Evolutionary conservation across 768 basidiomycete species (phyloP).

Genomic region (Myochromella boudieri): DNA sequence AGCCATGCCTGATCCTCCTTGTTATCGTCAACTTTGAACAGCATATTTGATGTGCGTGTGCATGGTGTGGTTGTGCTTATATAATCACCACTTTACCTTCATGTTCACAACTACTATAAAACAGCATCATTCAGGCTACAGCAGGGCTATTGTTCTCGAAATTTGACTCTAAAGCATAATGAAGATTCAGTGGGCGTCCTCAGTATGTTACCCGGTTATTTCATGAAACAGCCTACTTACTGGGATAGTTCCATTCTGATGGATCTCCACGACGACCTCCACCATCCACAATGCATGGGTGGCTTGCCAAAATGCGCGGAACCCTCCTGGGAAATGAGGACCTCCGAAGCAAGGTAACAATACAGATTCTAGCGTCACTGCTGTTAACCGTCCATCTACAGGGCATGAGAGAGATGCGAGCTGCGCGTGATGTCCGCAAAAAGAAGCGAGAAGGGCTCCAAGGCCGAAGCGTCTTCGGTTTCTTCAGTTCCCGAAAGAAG

Average conservation of each 20-base stretch:
- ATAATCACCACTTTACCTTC: conserved; percentile 10
- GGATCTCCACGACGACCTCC: conserved; percentile 46
- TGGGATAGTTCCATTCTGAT: conserved; percentile 39
- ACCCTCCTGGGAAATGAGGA: conserved; percentile 64
- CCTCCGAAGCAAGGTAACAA: conserved; percentile 47
- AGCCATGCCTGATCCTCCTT: too few relatives aligned
- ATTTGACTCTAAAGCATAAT: conserved; percentile 26
- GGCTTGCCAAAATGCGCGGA: conserved; percentile 78
- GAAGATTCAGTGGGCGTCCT: conserved; percentile 56
- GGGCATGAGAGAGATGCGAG: conserved; percentile 73
- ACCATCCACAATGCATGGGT: conserved; percentile 67
- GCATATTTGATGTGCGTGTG: conserved; percentile 15
- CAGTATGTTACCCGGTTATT: conserved; percentile 26
- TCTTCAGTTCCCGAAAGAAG: conserved; percentile 20
- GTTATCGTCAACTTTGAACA: too few relatives aligned
- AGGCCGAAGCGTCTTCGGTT: conserved; percentile 21
- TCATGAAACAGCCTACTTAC: background rate
- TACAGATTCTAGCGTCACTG: background rate
- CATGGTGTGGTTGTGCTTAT: conserved; percentile 16
- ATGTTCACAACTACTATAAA: conserved; percentile 11
- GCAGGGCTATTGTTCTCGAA: conserved; percentile 1
- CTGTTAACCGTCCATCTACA: conserved; percentile 23
- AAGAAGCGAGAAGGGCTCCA: conserved; percentile 18
- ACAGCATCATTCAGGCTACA: too few relatives aligned
- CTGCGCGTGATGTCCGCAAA: conserved; percentile 37